Evolutionary conservation across 306 rosid genomes (phyloP).

Genomic region (Quercus suber): DNA sequence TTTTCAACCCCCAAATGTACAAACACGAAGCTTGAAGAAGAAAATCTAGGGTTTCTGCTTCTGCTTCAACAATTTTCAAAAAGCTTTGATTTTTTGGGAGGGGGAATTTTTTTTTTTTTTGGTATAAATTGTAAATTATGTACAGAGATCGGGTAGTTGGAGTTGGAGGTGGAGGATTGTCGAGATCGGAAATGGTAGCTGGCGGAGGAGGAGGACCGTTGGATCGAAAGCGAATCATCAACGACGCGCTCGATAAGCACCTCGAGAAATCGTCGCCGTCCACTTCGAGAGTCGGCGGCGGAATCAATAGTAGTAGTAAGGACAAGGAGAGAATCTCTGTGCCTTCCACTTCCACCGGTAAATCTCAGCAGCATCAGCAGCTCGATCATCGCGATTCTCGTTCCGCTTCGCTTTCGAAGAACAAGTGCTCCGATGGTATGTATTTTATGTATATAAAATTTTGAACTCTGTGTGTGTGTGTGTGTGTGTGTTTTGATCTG

Average conservation of each 20-base stretch:
- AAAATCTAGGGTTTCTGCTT: neutral
- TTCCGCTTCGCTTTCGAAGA: slow-evolving; percentile 41
- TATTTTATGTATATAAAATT: neutral
- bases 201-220: slow-evolving; percentile 28
- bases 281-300: slow-evolving; percentile 36
- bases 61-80: too few relatives aligned
- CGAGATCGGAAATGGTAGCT: slow-evolving; percentile 47
- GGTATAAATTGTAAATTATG: slow-evolving; percentile 22
- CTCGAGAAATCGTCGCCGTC: slow-evolving; percentile 62
- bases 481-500: neutral
- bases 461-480: neutral
- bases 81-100: too few relatives aligned
- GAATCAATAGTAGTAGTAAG: slow-evolving; percentile 24
- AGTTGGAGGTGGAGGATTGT: slow-evolving; percentile 41
- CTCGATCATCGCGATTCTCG: slow-evolving; percentile 50
- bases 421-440: slow-evolving; percentile 53
- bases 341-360: slow-evolving; percentile 55
- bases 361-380: slow-evolving; percentile 42
- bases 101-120: too few relatives aligned
- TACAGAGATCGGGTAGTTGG: slow-evolving; percentile 54
- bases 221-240: slow-evolving; percentile 70
- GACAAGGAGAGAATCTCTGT: slow-evolving; percentile 52
- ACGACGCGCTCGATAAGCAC: slow-evolving; percentile 65
- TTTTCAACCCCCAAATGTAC: neutral
- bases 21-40: slow-evolving; percentile 7